Percentiles rank a stretch among this genome's conserved stretches.
These are phyloP conservation scores for Rhizopus arrhizus DNA, from an alignment of 371 early-diverging fungal species.

Conservation along the genomic window DNA sequence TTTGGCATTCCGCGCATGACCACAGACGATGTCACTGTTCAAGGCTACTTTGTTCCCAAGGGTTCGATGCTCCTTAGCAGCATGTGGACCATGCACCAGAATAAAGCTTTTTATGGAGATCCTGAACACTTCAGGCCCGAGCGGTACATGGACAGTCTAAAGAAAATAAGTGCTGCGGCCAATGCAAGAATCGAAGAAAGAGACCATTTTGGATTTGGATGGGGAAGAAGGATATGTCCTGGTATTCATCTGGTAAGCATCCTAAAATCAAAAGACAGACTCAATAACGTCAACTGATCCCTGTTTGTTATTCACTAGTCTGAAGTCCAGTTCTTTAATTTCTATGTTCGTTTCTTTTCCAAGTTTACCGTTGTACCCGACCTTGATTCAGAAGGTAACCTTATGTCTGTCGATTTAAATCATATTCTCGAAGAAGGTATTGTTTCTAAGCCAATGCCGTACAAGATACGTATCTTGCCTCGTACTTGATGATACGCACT, in stretches of 20 bases:
- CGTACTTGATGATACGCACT: no score
- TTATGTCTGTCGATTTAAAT: no score
- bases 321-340: conserved; percentile 18
- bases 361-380: conserved; percentile 9
- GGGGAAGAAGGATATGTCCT: conserved; percentile 29
- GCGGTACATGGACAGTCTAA: conserved; percentile 15
- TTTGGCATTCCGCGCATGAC: conserved; percentile 19
- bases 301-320: background rate
- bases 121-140: conserved; percentile 22
- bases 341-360: conserved; percentile 11
- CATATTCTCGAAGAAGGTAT: no score
- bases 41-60: conserved; percentile 19
- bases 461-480: no score
- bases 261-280: background rate
- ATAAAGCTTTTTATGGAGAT: conserved; percentile 5
- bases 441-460: no score
- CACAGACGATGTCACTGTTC: conserved; percentile 13
- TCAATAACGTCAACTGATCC: background rate
- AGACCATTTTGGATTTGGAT: conserved; percentile 26
- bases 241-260: conserved; percentile 16
- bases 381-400: background rate
- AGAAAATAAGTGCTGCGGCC: conserved; percentile 14
- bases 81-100: conserved; percentile 22
- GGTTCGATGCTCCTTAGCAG: conserved; percentile 7
- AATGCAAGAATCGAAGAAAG: conserved; percentile 20